Evolutionary conservation across 768 basidiomycete species (phyloP), one percentile per base, ranked within the genome.

Genomic region (Hygrophorus pudorinus): DNA sequence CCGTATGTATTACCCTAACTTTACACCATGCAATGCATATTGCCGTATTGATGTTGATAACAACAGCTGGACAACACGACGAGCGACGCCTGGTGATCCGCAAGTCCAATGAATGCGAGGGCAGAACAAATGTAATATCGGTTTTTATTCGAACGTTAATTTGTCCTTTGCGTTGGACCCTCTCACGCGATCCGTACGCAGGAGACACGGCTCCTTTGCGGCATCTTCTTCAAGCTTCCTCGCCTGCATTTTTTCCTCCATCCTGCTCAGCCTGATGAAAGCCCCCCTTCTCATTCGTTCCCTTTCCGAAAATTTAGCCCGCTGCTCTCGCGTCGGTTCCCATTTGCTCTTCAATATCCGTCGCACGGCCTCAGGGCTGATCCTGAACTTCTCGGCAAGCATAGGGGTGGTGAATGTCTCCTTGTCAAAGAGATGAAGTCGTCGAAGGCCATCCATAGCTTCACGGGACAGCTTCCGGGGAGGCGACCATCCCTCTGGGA

Each of bases 321-420:
- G 68, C 62, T 71, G 68, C 62, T 76, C 78, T 51, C 59, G 63
- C 41, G 70, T 63, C 18, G 83, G 80, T 57, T 71, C 66, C 78
- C 82, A 90, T 50, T 68, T 76, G 60, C 81, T 84, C 64, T 77
- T 81, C 54, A 91, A 59, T 45, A 92, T 86, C 54, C 89, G 66
- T 48, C 81, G 66, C 30, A 90, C 81, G 8, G 82, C 85, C 65
- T 92, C 89, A 29, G 82, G 77, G 52, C 80, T 83, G 58, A 90
- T 76, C 58, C 69, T 78, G 63, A 91, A 91, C 56, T 73, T 74
- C 47, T 81, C 74, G 12, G 85, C 79, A n/a, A 92, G 74, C 0
- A 77, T 62, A 20, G 77, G 70, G 10, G 80, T 81, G 29, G 70
- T 73, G 63, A 82, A 88, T 38, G 63, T 73, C 38, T 66, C 68